Percentiles rank a stretch among this genome's conserved stretches.
Conservation (phyloP, 1,284 basidiomycete genomes). For the Ceratobasidium sp. region DNA sequence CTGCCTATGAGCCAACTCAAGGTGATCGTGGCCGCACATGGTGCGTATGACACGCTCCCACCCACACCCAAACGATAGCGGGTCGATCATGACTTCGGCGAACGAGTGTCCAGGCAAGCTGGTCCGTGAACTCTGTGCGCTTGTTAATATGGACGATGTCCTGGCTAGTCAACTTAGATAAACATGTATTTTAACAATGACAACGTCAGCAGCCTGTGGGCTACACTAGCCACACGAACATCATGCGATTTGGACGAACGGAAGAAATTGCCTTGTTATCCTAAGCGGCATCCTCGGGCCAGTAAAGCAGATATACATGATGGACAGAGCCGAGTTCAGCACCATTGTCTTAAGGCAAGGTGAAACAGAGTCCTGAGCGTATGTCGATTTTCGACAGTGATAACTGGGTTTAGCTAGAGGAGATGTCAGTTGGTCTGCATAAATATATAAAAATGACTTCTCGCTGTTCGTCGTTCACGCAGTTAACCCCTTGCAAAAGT, state of each 20-base stretch:
- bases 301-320: constrained; percentile 62
- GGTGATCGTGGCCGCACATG: constrained; percentile 53
- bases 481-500: too few species aligned
- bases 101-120: constrained; percentile 57
- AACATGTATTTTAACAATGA: too few species aligned
- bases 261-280: constrained; percentile 58
- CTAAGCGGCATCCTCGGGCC: constrained; percentile 72
- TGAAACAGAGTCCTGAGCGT: neutral
- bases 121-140: neutral
- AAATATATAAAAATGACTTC: too few species aligned
- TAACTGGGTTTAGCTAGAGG: too few species aligned
- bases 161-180: too few species aligned
- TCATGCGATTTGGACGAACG: constrained; percentile 63
- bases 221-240: constrained; percentile 67
- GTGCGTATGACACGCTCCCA: constrained; percentile 66
- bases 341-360: neutral
- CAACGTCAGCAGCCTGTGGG: too few species aligned
- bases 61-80: constrained; percentile 79
- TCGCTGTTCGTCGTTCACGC: too few species aligned
- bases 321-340: neutral
- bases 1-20: constrained; percentile 57
- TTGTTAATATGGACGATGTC: constrained; percentile 81
- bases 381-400: too few species aligned
- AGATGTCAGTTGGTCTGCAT: too few species aligned
- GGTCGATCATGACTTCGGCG: constrained; percentile 65